These are phyloP conservation scores for Malus hybrid DNA, from an alignment of 331 rosid species.

Conservation along the genomic window DNA sequence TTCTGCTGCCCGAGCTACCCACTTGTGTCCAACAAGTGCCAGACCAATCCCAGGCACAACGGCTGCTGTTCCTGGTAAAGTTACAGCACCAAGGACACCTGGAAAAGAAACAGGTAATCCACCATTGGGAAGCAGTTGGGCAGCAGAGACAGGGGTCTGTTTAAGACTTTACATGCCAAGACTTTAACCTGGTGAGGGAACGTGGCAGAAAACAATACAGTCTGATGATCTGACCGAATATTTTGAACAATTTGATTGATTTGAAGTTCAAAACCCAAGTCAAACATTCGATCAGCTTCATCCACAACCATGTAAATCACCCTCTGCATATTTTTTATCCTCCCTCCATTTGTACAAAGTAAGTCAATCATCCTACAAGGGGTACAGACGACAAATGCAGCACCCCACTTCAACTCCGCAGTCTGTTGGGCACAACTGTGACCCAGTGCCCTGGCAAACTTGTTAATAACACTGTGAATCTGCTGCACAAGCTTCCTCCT, in stretches of 20 bases:
- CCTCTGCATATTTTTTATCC: background rate
- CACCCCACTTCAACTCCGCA: conserved; percentile 85
- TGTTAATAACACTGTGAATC: conserved; percentile 78
- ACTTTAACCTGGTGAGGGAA: too few relatives aligned
- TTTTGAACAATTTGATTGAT: too few relatives aligned
- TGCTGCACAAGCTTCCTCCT: too few relatives aligned
- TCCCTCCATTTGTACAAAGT: conserved; percentile 89
- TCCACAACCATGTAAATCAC: too few relatives aligned
- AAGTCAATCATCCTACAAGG: conserved; percentile 96
- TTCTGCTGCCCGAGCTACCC: conserved; percentile 74
- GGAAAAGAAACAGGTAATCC: conserved; percentile 62
- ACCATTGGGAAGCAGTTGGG: conserved; percentile 51
- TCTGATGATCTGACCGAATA: too few relatives aligned
- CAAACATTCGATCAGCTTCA: too few relatives aligned
- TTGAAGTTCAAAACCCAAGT: too few relatives aligned
- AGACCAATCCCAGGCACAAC: too few relatives aligned
- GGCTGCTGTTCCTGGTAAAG: too few relatives aligned
- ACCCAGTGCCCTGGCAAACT: conserved; percentile 72
- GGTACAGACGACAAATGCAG: conserved; percentile 93
- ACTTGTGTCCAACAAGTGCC: conserved; percentile 29
- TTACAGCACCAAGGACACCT: background rate
- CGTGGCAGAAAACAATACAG: too few relatives aligned
- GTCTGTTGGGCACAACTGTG: conserved; percentile 90
- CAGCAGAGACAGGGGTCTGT: conserved; percentile 40
- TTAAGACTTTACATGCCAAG: too few relatives aligned